Percentiles rank a stretch among this genome's conserved stretches.
Evolutionary conservation across 2,329 filamentous ascomycete genomes (phyloP).

Genomic region (Fusarium sp.): DNA sequence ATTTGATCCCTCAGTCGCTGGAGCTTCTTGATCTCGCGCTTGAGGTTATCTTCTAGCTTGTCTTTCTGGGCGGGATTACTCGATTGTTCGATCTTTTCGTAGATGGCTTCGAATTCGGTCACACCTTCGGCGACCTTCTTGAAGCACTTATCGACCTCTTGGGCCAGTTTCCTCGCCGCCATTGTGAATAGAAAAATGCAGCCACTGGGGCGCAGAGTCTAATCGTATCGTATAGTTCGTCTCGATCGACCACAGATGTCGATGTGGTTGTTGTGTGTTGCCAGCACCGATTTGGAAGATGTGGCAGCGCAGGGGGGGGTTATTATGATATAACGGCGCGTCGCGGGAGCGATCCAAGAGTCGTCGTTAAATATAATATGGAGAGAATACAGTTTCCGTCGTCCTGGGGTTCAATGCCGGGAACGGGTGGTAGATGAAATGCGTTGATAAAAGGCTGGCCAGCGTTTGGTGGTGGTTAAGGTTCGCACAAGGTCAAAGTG

Average conservation of each 20-base stretch:
- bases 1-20: conserved; percentile 98
- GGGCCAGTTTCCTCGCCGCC: conserved; percentile 95
- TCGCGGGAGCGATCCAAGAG: conserved; percentile 26
- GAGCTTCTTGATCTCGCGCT: conserved; percentile 99
- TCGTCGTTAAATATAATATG: conserved; percentile 28
- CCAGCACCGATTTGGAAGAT: conserved; percentile 19
- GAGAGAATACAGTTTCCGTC: conserved; percentile 24
- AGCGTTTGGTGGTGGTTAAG: conserved; percentile 39
- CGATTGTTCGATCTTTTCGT: conserved; percentile 96
- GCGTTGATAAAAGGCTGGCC: conserved; percentile 38
- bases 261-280: conserved; percentile 29
- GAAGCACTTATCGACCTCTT: conserved; percentile 99
- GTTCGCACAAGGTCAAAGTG: conserved; percentile 33
- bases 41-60: conserved; percentile 97
- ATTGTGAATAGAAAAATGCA: conserved; percentile 66
- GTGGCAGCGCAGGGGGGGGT: conserved; percentile 27
- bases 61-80: conserved; percentile 96
- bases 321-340: conserved; percentile 28
- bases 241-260: conserved; percentile 12
- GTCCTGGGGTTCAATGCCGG: conserved; percentile 41
- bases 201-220: conserved; percentile 36
- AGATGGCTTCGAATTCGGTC: conserved; percentile 90
- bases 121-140: conserved; percentile 98
- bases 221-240: conserved; percentile 21
- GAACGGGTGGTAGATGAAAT: conserved; percentile 36